Conservation (phyloP, 176 grass and related monocot genomes). For the Aegilops umbellulata region DNA sequence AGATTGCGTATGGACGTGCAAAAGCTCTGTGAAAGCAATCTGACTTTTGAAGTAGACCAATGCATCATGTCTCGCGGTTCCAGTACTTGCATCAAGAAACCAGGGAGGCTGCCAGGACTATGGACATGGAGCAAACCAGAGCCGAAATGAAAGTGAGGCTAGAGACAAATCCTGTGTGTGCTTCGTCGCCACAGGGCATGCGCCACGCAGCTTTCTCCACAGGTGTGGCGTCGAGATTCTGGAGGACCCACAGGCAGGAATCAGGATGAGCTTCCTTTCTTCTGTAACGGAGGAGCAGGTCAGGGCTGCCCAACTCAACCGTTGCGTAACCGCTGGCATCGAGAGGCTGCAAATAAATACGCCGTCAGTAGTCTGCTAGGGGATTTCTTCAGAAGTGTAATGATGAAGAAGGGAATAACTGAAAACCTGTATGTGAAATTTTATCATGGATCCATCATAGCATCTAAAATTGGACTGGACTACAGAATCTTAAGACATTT, state of each 20-base stretch:
- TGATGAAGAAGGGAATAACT: neutral
- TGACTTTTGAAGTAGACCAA: neutral
- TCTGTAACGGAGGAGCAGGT: slow-evolving; percentile 57
- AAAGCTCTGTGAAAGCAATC: neutral
- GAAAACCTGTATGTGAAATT: neutral
- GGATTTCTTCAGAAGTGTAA: neutral
- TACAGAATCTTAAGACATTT: neutral
- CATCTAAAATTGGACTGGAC: neutral
- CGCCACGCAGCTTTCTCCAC: slow-evolving; percentile 48
- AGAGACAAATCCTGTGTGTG: slow-evolving; percentile 62
- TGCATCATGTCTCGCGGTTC: neutral
- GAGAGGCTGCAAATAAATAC: slow-evolving; percentile 61
- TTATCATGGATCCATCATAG: neutral
- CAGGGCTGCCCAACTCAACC: slow-evolving; percentile 45
- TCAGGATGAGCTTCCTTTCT: slow-evolving; percentile 30
- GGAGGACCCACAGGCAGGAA: slow-evolving; percentile 46
- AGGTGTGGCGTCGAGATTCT: slow-evolving; percentile 14
- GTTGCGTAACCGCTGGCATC: slow-evolving; percentile 43
- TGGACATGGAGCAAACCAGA: slow-evolving; percentile 63
- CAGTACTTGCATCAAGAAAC: slow-evolving; percentile 26
- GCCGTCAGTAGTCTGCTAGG: neutral
- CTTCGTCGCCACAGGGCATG: slow-evolving; percentile 68
- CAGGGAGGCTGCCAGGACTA: slow-evolving; percentile 52
- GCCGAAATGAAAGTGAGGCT: slow-evolving; percentile 65
- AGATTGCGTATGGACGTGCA: too few species aligned